phyloP scores from a whole-genome alignment of 805 yeast species.

The Brettanomyces bruxellensis region DNA sequence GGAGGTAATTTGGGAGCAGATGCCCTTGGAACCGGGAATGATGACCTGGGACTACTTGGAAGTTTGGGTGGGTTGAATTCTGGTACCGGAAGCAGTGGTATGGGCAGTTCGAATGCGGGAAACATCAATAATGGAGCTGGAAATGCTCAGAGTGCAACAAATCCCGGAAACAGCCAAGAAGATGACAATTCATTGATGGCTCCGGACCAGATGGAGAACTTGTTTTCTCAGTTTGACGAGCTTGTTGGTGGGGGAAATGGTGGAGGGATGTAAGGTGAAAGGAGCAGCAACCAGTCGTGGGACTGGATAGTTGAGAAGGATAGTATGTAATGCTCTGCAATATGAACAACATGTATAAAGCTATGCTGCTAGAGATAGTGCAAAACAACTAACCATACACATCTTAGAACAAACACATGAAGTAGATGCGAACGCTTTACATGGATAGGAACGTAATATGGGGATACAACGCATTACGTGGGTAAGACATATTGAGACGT shows the following conservation, averaged over 20 bases:
- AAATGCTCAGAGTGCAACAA: background rate
- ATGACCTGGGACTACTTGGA: background rate
- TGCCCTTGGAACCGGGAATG: slow-evolving; percentile 9
- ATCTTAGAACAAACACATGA: too few relatives aligned
- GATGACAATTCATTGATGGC: slow-evolving; percentile 16
- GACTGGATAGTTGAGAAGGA: background rate
- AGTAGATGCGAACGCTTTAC: too few relatives aligned
- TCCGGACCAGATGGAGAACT: slow-evolving; percentile 24
- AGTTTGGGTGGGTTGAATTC: slow-evolving; percentile 1
- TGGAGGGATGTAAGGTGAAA: background rate
- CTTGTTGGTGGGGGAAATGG: slow-evolving; percentile 15
- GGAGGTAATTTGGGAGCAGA: slow-evolving; percentile 3
- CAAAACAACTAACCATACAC: too few relatives aligned
- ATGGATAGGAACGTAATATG: too few relatives aligned
- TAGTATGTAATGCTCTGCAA: too few relatives aligned
- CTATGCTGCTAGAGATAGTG: too few relatives aligned
- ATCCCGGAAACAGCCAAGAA: background rate
- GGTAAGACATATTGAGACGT: too few relatives aligned
- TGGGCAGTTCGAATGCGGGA: background rate
- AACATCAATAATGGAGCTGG: background rate
- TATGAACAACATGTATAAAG: too few relatives aligned
- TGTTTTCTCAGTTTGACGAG: slow-evolving; percentile 25
- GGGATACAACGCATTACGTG: too few relatives aligned
- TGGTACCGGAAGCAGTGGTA: background rate
- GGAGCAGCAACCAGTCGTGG: background rate